Evolutionary conservation across 805 yeast species (phyloP).

Genomic region (Kuraishia hungarica): DNA sequence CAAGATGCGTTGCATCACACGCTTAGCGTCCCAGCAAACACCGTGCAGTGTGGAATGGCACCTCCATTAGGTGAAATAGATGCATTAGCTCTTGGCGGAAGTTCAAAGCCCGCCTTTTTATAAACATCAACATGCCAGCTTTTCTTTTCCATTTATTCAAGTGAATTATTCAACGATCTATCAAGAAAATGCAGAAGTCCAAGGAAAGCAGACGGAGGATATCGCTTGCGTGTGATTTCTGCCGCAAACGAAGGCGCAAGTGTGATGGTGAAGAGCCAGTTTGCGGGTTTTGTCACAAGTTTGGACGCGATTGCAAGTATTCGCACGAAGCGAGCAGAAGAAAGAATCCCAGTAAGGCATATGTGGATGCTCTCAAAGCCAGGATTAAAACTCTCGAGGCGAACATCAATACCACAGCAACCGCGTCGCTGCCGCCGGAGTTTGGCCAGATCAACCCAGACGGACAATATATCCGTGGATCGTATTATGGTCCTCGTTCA

Average conservation of each 20-base stretch:
- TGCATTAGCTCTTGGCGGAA: background rate
- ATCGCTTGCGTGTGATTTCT: slow-evolving; percentile 5
- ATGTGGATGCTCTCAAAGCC: slow-evolving; percentile 5
- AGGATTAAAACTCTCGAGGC: slow-evolving; percentile 6
- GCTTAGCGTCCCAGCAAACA: background rate
- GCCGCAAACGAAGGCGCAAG: slow-evolving; percentile 7
- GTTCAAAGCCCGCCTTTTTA: background rate
- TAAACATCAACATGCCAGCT: background rate
- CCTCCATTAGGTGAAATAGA: no score
- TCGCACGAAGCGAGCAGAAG: slow-evolving; percentile 3
- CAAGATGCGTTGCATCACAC: background rate
- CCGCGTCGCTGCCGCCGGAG: background rate
- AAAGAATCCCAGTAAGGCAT: slow-evolving; percentile 6
- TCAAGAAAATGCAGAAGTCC: background rate
- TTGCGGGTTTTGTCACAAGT: slow-evolving; percentile 6
- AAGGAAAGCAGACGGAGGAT: background rate
- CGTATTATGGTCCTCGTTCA: background rate
- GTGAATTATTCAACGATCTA: no score
- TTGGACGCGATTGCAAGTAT: slow-evolving; percentile 6
- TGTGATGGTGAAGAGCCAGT: slow-evolving; percentile 7
- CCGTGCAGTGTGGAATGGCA: background rate
- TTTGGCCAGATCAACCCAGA: background rate
- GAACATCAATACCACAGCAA: slow-evolving; percentile 1
- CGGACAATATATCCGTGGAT: background rate
- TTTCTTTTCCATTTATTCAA: no score